Percentiles rank a stretch among this genome's conserved stretches.
These are phyloP conservation scores for Penicillium manginii DNA, from an alignment of 495 filamentous ascomycete genomes.

Conservation along the genomic window DNA sequence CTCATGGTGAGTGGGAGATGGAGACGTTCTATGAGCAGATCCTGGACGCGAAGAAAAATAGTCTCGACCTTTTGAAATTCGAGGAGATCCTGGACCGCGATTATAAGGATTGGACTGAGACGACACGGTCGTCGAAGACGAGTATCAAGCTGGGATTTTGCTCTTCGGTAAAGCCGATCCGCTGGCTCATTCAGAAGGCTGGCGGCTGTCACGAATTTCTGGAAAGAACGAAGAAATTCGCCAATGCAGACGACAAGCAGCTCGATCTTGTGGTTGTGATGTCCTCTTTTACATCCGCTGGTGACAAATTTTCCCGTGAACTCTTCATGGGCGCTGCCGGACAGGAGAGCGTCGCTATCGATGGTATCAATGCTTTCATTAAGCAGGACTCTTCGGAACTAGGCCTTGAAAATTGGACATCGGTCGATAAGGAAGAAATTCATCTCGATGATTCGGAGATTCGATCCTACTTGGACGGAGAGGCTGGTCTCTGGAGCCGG, in stretches of 20 bases:
- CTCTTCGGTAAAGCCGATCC: conserved; percentile 68
- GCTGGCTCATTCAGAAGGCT: conserved; percentile 63
- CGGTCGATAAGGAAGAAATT: conserved; percentile 45
- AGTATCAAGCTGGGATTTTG: conserved; percentile 71
- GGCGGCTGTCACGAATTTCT: conserved; percentile 46
- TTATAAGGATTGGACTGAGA: conserved; percentile 87
- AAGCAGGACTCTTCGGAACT: conserved; percentile 50
- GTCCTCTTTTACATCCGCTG: conserved; percentile 63
- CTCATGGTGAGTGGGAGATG: conserved; percentile 45
- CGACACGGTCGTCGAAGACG: conserved; percentile 19
- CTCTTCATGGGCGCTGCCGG: conserved; percentile 66
- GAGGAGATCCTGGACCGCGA: conserved; percentile 84
- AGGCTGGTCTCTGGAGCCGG: conserved; percentile 29
- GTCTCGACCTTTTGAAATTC: conserved; percentile 65
- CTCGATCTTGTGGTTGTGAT: conserved; percentile 75
- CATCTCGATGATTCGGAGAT: conserved; percentile 37
- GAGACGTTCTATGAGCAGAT: conserved; percentile 65
- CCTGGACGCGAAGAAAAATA: conserved; percentile 68
- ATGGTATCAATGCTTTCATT: conserved; percentile 58
- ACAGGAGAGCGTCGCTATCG: conserved; percentile 44
- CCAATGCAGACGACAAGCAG: conserved; percentile 45
- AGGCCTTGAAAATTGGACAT: conserved; percentile 59
- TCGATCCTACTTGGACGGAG: conserved; percentile 32
- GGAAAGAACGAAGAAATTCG: conserved; percentile 56
- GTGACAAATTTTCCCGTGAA: conserved; percentile 66